Conservation (phyloP, 2,329 filamentous ascomycete species). For the Botryotinia calthae region DNA sequence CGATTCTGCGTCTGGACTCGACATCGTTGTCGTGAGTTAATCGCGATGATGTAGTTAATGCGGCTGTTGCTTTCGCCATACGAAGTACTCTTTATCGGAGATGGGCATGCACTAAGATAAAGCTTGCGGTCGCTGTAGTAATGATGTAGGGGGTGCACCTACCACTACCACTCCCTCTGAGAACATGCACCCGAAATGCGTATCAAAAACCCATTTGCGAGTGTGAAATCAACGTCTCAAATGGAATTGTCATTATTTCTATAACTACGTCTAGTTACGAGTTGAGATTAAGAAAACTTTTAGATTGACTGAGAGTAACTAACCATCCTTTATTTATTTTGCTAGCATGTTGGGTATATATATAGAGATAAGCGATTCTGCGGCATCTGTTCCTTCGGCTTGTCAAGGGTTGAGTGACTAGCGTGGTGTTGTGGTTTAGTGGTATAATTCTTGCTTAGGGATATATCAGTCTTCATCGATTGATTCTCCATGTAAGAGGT, state of each 20-base stretch:
- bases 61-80: conserved; percentile 19
- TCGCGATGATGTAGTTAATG: conserved; percentile 1
- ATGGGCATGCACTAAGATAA: conserved; percentile 30
- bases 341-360: neutral
- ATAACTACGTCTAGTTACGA: neutral
- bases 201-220: neutral
- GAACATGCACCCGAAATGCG: neutral
- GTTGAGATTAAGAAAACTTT: neutral
- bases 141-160: neutral
- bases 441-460: conserved; percentile 16
- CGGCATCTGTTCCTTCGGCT: rapidly evolving
- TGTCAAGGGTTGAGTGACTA: rapidly evolving
- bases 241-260: neutral
- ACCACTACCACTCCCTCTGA: neutral
- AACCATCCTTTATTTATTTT: rapidly evolving
- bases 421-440: conserved; percentile 10
- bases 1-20: conserved; percentile 20
- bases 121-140: conserved; percentile 4
- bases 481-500: conserved; percentile 5
- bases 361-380: rapidly evolving
- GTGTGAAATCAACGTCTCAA: neutral
- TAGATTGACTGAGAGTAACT: neutral
- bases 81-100: conserved; percentile 26
- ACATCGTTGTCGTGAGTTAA: conserved; percentile 29
- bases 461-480: neutral